phyloP scores from a whole-genome alignment of 768 basidiomycete genomes.

The Phlegmacium glaucopus region DNA sequence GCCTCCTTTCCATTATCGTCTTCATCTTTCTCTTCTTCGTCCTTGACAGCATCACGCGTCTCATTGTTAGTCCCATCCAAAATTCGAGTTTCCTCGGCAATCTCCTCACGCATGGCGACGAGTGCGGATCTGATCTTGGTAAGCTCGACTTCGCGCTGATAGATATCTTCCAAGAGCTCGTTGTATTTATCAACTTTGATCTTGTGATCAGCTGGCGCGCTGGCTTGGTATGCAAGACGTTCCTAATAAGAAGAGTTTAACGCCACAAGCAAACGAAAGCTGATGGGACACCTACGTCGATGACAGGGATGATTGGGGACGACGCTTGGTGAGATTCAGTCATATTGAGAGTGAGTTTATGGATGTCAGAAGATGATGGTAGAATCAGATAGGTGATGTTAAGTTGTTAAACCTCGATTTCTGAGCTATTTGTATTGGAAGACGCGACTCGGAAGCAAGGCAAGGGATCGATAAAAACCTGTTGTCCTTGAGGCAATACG shows the following conservation, averaged over 20 bases:
- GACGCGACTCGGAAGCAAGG: background rate
- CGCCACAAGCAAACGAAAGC: background rate
- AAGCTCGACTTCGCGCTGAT: constrained; percentile 32
- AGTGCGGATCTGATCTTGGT: constrained; percentile 26
- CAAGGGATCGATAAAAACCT: constrained; percentile 8
- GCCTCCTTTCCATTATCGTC: constrained; percentile 18
- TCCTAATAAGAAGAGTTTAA: constrained; percentile 20
- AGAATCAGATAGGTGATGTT: background rate
- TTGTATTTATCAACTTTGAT: constrained; percentile 29
- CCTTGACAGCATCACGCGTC: constrained; percentile 6
- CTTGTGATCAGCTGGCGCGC: constrained; percentile 24
- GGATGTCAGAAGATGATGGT: constrained; percentile 1
- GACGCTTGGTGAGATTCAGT: constrained; percentile 16
- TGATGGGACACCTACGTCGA: constrained; percentile 23
- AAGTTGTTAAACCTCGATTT: background rate
- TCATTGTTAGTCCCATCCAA: constrained; percentile 9
- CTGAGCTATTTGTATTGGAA: background rate
- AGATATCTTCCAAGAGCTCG: constrained; percentile 32
- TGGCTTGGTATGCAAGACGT: constrained; percentile 21
- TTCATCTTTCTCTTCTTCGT: constrained; percentile 12
- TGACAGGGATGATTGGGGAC: constrained; percentile 32
- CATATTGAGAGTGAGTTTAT: constrained; percentile 13
- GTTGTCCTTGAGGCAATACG: constrained; percentile 15
- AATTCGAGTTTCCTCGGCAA: constrained; percentile 26
- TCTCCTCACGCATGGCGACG: constrained; percentile 28